Base-by-base conservation (phyloP, 805 yeast genomes). In the Scheffersomyces spartinae region DNA sequence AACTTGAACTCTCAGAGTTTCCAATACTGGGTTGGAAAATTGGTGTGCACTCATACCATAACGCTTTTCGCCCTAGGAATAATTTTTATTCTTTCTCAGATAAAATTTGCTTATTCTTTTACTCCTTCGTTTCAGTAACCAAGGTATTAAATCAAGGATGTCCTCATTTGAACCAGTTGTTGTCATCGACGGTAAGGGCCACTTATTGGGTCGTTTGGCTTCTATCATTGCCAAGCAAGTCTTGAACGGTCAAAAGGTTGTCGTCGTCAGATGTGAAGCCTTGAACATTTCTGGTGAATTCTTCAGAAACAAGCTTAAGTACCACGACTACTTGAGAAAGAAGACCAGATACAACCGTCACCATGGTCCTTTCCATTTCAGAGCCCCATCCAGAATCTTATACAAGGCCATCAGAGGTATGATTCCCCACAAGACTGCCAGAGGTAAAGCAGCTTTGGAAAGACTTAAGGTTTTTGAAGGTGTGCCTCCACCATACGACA, bases 291-390 rank as follows among this genome's bases (percentile, higher is more conserved):
- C 96, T 55, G 98, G 98, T 66, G 97, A 91, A 73, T 86, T 91
- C 67, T 91, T 91, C 95, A 86, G 98, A 76, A 84, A 88, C 80
- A 91, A 91, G 74, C 80, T 88, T 69, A 91, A 91, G 82, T 91
- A 85, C 91, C 96, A 86, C 70, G 99, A 93, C 64, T 91, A 86
- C 85, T 80, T 91, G 69, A 86, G 98, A 79, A 91, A 91, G 79
- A 82, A 93, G 55, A 86, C 98, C 61, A 81, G 94, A 72, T 91
- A 66, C 86, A 91, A 91, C 94, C 85, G 85, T 74, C 79, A 74
- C 57, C 80, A 85, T 66, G 99, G 98, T 74, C 97, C 97, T 59
- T 91, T 88, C 96, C 99, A 91, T 68, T 91, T 91, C 95, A 91
- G 97, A 72, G 99, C 99, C 42, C 99, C 99, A 67, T 86, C 97